phyloP scores from a whole-genome alignment of 2,329 filamentous ascomycete genomes.

The Periglandula ipomoeae region DNA sequence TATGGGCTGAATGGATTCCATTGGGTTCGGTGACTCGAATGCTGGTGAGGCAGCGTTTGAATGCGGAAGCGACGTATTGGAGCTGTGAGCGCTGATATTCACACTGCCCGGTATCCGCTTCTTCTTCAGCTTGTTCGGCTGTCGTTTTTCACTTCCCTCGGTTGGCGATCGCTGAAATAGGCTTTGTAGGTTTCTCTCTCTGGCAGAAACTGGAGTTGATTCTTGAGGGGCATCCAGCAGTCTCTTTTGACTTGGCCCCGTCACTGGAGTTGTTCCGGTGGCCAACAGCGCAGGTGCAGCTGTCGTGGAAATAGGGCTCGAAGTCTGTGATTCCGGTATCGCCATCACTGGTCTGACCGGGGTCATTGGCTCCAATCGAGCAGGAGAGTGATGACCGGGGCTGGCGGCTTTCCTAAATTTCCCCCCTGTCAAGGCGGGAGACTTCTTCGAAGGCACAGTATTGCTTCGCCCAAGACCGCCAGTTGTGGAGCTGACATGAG shows the following conservation, averaged over 20 bases:
- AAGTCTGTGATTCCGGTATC: conserved; percentile 11
- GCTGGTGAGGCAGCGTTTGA: conserved; percentile 37
- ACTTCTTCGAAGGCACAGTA: conserved; percentile 85
- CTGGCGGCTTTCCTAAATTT: conserved; percentile 46
- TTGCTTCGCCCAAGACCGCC: conserved; percentile 62
- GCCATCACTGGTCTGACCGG: conserved; percentile 20
- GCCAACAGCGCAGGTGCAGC: conserved; percentile 17
- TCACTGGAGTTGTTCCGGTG: conserved; percentile 19
- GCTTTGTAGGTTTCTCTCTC: conserved; percentile 58
- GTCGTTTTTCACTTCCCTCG: conserved; percentile 51
- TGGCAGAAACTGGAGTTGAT: conserved; percentile 47
- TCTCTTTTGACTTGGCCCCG: conserved; percentile 41
- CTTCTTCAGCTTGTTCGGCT: conserved; percentile 87
- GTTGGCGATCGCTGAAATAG: conserved; percentile 64
- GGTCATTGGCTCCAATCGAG: conserved; percentile 29
- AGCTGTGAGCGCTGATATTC: conserved; percentile 85
- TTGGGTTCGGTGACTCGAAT: conserved; percentile 35
- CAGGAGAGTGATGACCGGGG: conserved; percentile 21
- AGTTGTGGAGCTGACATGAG: conserved; percentile 43
- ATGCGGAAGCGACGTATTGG: conserved; percentile 60
- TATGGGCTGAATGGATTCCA: conserved; percentile 25
- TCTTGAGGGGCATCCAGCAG: conserved; percentile 34
- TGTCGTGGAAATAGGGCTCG: conserved; percentile 19
- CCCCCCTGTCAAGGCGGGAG: conserved; percentile 58
- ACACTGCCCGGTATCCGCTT: conserved; percentile 67